These are phyloP conservation scores for Candida freyschussii DNA, from an alignment of 1,139 yeast genomes.

Conservation along the genomic window DNA sequence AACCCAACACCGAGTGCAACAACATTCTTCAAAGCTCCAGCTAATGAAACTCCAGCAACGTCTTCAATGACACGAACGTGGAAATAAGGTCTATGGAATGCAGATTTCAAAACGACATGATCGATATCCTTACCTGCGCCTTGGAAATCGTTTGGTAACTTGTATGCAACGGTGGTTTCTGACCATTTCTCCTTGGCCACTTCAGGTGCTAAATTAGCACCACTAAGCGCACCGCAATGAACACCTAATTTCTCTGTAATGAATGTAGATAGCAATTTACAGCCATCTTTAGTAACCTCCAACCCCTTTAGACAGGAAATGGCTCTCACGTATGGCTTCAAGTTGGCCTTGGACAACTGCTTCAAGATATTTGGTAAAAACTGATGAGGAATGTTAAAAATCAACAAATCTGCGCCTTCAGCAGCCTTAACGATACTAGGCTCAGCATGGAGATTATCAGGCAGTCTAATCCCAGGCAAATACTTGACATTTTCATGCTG, in stretches of 20 bases:
- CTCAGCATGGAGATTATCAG: constrained; percentile 68
- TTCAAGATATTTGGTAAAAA: constrained; percentile 67
- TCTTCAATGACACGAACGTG: constrained; percentile 80
- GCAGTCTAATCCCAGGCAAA: constrained; percentile 70
- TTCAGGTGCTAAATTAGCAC: constrained; percentile 88
- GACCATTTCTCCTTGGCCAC: constrained; percentile 86
- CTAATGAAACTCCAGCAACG: constrained; percentile 81
- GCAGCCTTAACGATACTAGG: constrained; percentile 73
- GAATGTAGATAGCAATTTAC: constrained; percentile 66
- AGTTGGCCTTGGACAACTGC: constrained; percentile 61
- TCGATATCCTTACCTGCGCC: constrained; percentile 70
- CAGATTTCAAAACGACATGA: constrained; percentile 51
- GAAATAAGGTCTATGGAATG: constrained; percentile 88
- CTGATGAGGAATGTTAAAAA: constrained; percentile 88
- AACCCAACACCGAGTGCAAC: constrained; percentile 88
- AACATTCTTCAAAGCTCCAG: constrained; percentile 87
- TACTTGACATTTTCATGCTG: constrained; percentile 82
- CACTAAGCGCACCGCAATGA: constrained; percentile 83
- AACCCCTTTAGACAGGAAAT: constrained; percentile 85
- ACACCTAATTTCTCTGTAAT: constrained; percentile 70
- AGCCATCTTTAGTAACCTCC: constrained; percentile 71
- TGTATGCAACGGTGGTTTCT: constrained; percentile 84
- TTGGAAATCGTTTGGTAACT: constrained; percentile 57
- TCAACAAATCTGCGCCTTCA: constrained; percentile 64
- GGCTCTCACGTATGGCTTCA: constrained; percentile 64